Conservation (phyloP, 768 basidiomycete genomes). For the Calocybe indica region DNA sequence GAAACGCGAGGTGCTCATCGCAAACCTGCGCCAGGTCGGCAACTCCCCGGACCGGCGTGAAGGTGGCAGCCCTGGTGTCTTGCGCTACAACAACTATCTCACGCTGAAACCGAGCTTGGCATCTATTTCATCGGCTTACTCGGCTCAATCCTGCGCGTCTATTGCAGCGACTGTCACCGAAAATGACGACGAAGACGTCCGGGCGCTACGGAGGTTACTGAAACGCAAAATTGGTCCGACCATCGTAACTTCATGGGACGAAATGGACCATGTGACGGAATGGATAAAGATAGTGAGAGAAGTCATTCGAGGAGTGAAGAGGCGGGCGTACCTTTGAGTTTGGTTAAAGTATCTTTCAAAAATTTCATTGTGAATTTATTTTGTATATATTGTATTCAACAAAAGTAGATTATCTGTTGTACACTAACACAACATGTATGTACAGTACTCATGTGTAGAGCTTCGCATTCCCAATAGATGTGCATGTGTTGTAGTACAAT, state of each 20-base stretch:
- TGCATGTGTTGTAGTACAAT: constrained; percentile 4
- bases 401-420: constrained; percentile 13
- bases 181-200: constrained; percentile 59
- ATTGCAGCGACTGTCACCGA: constrained; percentile 44
- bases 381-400: constrained; percentile 23
- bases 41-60: constrained; percentile 14
- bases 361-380: constrained; percentile 19
- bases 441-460: constrained; percentile 10
- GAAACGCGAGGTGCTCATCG: constrained; percentile 46
- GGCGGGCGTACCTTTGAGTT: constrained; percentile 37
- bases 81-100: constrained; percentile 24
- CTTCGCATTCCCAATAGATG: background rate
- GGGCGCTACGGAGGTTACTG: constrained; percentile 55
- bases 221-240: constrained; percentile 60
- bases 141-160: constrained; percentile 37
- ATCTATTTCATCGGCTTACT: constrained; percentile 37
- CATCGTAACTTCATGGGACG: constrained; percentile 50
- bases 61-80: constrained; percentile 18
- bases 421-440: constrained; percentile 9
- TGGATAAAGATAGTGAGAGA: constrained; percentile 67
- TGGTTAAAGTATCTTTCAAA: constrained; percentile 4
- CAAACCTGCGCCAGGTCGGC: constrained; percentile 26
- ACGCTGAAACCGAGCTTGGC: constrained; percentile 32
- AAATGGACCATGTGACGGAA: constrained; percentile 50
- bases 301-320: constrained; percentile 51